Evolutionary conservation across 352 stramenopile genomes (phyloP).

Genomic region (Pythium brachiatum): DNA sequence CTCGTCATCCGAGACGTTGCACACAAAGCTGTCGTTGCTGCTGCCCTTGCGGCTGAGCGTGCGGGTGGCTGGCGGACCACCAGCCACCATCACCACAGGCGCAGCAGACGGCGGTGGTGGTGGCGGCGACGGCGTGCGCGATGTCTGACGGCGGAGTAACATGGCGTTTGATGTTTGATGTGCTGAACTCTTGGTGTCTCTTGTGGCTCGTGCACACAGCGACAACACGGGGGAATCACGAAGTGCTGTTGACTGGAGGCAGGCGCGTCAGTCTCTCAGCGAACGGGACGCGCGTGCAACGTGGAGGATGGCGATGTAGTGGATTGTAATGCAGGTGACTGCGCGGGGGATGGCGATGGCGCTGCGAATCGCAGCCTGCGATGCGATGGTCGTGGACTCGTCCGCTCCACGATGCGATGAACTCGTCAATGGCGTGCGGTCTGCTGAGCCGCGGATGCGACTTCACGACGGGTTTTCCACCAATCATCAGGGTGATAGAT

Average conservation of each 20-base stretch:
- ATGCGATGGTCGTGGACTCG: not conserved
- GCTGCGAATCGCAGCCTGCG: no score
- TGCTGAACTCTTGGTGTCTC: not conserved
- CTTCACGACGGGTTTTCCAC: constrained; percentile 4
- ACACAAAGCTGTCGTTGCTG: constrained; percentile 37
- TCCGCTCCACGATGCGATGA: constrained; percentile 18
- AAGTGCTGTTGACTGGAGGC: not conserved
- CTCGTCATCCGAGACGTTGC: constrained; percentile 61
- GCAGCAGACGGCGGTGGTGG: not conserved
- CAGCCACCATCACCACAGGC: not conserved
- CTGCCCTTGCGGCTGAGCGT: constrained; percentile 14
- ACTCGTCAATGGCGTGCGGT: constrained; percentile 12
- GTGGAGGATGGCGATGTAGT: no score
- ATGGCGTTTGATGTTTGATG: not conserved
- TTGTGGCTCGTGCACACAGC: no score
- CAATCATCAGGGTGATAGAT: not conserved
- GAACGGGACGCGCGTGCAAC: no score
- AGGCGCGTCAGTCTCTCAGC: no score
- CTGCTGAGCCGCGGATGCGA: not conserved
- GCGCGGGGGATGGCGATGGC: not conserved
- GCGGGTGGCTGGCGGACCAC: not conserved
- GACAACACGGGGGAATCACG: not conserved
- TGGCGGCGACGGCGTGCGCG: constrained; percentile 10
- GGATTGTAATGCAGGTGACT: no score
- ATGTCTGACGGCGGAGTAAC: not conserved